phyloP scores from a whole-genome alignment of 176 grass and related monocot species.

The Areca catechu region DNA sequence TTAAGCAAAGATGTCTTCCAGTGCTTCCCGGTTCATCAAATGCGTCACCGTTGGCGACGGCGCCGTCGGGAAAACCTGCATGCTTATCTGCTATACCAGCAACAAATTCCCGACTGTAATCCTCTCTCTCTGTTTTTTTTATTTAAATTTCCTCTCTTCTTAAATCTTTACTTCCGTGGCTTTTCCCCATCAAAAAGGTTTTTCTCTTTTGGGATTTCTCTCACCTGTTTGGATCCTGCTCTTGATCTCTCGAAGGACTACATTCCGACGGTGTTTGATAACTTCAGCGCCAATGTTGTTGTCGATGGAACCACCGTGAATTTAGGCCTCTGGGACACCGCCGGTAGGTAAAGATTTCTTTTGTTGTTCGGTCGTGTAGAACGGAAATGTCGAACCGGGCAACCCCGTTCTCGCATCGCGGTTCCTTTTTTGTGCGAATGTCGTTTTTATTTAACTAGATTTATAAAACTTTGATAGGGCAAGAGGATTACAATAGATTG shows the following conservation, averaged over 20 bases:
- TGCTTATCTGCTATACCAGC: slow-evolving; percentile 98
- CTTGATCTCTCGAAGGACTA: slow-evolving; percentile 47
- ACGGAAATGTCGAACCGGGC: no score
- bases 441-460: no score
- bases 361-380: not conserved
- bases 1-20: slow-evolving; percentile 45
- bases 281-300: slow-evolving; percentile 88
- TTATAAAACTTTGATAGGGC: slow-evolving; percentile 34
- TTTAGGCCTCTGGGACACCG: slow-evolving; percentile 89
- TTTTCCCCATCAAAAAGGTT: not conserved
- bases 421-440: not conserved
- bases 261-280: slow-evolving; percentile 85
- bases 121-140: not conserved
- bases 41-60: slow-evolving; percentile 99
- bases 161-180: not conserved
- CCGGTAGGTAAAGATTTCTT: slow-evolving; percentile 46
- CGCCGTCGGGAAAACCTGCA: slow-evolving; percentile 92
- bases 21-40: slow-evolving; percentile 91
- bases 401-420: no score
- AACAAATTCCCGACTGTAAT: slow-evolving; percentile 94
- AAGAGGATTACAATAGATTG: slow-evolving; percentile 94
- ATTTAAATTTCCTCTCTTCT: no score
- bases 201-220: not conserved
- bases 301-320: slow-evolving; percentile 86
- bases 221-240: no score